These are phyloP conservation scores for Colletotrichum karsti DNA, from an alignment of 2,329 filamentous ascomycete species.

Conservation along the genomic window DNA sequence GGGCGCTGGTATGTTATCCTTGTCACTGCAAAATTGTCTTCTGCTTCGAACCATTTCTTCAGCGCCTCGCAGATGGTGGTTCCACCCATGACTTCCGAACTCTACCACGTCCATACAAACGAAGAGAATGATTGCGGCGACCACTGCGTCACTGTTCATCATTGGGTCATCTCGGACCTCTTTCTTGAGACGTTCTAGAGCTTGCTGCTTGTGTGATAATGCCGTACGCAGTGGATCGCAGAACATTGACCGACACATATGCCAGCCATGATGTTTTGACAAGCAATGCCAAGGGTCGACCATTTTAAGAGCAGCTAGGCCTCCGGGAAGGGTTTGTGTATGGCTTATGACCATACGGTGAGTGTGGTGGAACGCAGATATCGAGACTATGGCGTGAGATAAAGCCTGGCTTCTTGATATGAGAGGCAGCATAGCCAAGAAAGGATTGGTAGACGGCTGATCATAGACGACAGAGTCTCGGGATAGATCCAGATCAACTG, in stretches of 20 bases:
- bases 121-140: slow-evolving; percentile 19
- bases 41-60: slow-evolving; percentile 1
- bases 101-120: slow-evolving; percentile 24
- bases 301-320: neutral
- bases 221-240: slow-evolving; percentile 1
- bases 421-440: slow-evolving; percentile 19
- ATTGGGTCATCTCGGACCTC: neutral
- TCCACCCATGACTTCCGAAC: slow-evolving; percentile 21
- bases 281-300: neutral
- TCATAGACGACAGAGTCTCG: slow-evolving; percentile 23
- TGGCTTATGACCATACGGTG: slow-evolving; percentile 15
- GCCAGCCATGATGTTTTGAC: neutral
- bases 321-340: neutral
- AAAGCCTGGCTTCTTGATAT: slow-evolving; percentile 9
- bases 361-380: slow-evolving; percentile 22
- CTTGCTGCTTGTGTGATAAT: slow-evolving; percentile 14
- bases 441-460: slow-evolving; percentile 18
- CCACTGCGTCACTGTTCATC: slow-evolving; percentile 9
- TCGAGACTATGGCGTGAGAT: slow-evolving; percentile 10
- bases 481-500: slow-evolving; percentile 20
- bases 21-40: neutral
- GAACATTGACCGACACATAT: neutral
- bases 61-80: slow-evolving; percentile 15
- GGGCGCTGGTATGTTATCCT: neutral
- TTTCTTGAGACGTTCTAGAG: neutral